Evolutionary conservation across 2,329 filamentous ascomycete species (phyloP).

Genomic region (Grosmannia clavigera): DNA sequence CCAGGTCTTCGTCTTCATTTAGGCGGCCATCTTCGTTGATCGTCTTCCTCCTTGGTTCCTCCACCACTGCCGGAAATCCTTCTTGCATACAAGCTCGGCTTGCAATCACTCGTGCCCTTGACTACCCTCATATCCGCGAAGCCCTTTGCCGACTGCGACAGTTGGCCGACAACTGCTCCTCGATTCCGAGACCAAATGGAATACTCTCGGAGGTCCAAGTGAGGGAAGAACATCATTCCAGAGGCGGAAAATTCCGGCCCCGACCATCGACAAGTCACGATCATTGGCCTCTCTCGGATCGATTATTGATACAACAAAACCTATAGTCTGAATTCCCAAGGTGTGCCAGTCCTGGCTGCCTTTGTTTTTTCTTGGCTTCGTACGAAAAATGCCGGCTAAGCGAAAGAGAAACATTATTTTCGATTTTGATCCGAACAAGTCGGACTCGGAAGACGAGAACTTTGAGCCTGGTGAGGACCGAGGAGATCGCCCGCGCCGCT

Average conservation of each 20-base stretch:
- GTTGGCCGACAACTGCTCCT: not conserved
- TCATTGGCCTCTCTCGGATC: not conserved
- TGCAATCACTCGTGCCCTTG: not conserved
- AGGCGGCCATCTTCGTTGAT: not conserved
- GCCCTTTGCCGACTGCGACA: not conserved
- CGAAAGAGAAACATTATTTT: constrained; percentile 40
- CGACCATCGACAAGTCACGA: not conserved
- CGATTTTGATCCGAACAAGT: constrained; percentile 54
- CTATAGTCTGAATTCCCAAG: not conserved
- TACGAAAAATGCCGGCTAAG: constrained; percentile 33
- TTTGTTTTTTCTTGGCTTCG: not conserved
- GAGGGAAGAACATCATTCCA: not conserved
- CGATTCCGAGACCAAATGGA: not conserved
- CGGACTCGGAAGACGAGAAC: constrained; percentile 53
- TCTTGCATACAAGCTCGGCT: not conserved
- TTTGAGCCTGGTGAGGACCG: constrained; percentile 42
- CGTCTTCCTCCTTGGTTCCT: not conserved
- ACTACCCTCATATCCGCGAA: not conserved
- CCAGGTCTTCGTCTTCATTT: not conserved
- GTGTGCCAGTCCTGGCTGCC: not conserved
- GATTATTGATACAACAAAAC: not conserved
- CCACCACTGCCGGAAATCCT: not conserved
- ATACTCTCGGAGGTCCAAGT: not conserved
- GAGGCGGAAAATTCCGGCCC: not conserved
- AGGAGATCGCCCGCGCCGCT: constrained; percentile 29